phyloP scores from a whole-genome alignment of 2,329 filamentous ascomycete genomes.

The Fusarium coffeatum region DNA sequence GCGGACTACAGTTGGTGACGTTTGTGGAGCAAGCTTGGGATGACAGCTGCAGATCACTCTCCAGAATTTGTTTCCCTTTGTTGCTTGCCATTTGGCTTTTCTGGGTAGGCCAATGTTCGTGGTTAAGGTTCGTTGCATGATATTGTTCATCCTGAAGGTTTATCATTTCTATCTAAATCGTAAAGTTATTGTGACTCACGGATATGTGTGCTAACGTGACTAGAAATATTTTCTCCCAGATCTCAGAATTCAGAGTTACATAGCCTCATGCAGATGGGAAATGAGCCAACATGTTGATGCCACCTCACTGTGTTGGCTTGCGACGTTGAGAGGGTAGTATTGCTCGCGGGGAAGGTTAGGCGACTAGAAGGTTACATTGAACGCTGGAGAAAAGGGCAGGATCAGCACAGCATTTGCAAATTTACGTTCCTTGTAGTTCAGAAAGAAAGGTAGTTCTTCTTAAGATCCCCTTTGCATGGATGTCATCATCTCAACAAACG shows the following conservation, averaged over 20 bases:
- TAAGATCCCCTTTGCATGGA: not conserved
- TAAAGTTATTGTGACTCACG: not conserved
- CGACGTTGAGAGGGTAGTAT: not conserved
- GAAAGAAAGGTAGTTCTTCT: not conserved
- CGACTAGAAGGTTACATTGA: conserved; percentile 6
- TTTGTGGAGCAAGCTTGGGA: not conserved
- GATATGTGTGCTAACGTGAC: not conserved
- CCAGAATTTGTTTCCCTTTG: not conserved
- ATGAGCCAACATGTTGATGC: not conserved
- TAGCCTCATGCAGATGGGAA: not conserved
- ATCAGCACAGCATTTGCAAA: not conserved
- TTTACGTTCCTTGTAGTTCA: not conserved
- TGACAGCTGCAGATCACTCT: not conserved
- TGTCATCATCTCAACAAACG: not conserved
- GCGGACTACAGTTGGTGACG: too few species aligned
- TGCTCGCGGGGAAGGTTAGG: not conserved
- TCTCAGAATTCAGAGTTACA: not conserved
- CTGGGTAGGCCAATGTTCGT: not conserved
- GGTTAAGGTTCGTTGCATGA: not conserved
- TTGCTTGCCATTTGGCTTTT: not conserved
- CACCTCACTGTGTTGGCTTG: not conserved
- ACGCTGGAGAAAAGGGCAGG: not conserved
- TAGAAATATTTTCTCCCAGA: not conserved
- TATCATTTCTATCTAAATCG: not conserved
- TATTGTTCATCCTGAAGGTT: not conserved